A percentile compares a stretch with the other conserved stretches of the same genome.
Evolutionary conservation across 2,329 filamentous ascomycete species (phyloP).

Genomic region (Diaporthe eres): DNA sequence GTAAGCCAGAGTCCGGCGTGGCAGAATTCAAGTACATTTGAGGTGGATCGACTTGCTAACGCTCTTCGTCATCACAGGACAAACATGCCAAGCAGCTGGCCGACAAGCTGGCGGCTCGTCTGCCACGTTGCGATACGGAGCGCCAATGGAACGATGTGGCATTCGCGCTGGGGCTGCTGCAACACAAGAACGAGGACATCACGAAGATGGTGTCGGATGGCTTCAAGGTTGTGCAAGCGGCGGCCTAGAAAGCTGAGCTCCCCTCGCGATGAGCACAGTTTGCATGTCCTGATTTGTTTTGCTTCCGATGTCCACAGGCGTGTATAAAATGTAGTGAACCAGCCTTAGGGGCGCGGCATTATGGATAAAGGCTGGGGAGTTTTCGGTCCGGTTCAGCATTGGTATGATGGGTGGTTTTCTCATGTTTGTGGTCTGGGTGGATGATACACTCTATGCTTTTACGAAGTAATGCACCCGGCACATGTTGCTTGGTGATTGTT

Average conservation of each 20-base stretch:
- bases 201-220: slow-evolving; percentile 81
- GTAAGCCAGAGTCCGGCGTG: slow-evolving; percentile 63
- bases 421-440: neutral
- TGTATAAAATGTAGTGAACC: neutral
- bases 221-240: slow-evolving; percentile 78
- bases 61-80: slow-evolving; percentile 70
- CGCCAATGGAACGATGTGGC: slow-evolving; percentile 98
- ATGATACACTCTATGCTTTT: slow-evolving; percentile 4
- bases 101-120: slow-evolving; percentile 89
- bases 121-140: slow-evolving; percentile 90
- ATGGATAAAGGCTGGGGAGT: neutral
- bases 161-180: slow-evolving; percentile 88
- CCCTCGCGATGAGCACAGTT: neutral
- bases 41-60: slow-evolving; percentile 39
- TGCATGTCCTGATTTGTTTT: neutral
- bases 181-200: slow-evolving; percentile 95
- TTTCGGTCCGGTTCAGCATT: neutral
- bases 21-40: neutral
- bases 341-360: neutral
- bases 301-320: neutral
- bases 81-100: slow-evolving; percentile 97
- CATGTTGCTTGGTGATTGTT: neutral
- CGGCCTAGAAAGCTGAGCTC: slow-evolving; percentile 59
- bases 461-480: slow-evolving; percentile 14
- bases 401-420: neutral